Evolutionary conservation across 202 grass and related monocot species (phyloP), one percentile per base, ranked within the genome.

Genomic region (Zoysia matrella): DNA sequence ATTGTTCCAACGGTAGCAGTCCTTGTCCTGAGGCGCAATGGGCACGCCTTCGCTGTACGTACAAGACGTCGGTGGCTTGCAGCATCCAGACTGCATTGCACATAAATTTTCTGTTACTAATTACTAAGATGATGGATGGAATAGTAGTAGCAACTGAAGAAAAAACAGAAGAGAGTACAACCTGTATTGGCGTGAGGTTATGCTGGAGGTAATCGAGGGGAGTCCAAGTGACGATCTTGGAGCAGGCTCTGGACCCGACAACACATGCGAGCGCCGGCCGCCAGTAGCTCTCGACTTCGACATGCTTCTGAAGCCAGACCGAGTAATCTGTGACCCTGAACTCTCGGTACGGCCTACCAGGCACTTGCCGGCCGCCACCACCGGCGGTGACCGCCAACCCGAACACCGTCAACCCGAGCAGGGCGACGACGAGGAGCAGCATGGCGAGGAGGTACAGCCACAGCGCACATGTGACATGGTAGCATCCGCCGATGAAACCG

Each of bases 61-160:
- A 90, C 94, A 97, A 11, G 92, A 91, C 3, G 90, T 97, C 1
- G 94, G 94, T 42, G 94, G 94, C 82, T 94, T 94, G 87, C 91
- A 97, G 73, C 94, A 97, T 0, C 94, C 94, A 1, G 94, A 97
- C 87, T 97, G 88, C 47, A 79, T 52, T 30, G 22, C 22, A 30
- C 22, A 30, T 30, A 30, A 30, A 30, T 73, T 42, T 10, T 50
- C 7, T 8, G 7, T 50, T 50, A 2, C 9, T 51, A 8, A 6
- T 52, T 52, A 1, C 11, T 2, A 10, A 52, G 6, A 52, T 11
- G 9, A 52, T 52, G 9, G 11, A 2, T 52, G 50, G 50, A 52
- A 55, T 14, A 54, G 14, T 12, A 54, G 12, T 3, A 4, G 52
- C 11, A 15, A 1, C 15, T 55, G 53, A 55, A 15, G 53, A 15